phyloP scores from a whole-genome alignment of 805 yeast genomes.

The Teunomyces panamensis region DNA sequence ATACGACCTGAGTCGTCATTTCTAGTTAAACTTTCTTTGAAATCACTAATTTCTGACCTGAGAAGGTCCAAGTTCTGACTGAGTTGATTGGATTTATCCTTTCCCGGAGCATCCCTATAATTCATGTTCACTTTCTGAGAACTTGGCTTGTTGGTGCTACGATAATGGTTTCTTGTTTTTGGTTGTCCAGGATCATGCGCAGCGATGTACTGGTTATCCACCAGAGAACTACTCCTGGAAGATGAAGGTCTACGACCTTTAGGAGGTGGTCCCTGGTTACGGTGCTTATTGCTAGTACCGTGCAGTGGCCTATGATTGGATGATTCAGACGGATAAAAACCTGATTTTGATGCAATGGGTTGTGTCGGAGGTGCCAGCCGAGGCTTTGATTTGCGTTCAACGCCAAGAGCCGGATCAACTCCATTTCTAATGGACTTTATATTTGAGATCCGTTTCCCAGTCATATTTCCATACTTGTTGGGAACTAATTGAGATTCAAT shows the following conservation, averaged over 20 bases:
- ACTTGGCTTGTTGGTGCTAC: conserved; percentile 1
- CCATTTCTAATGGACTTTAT: conserved; percentile 8
- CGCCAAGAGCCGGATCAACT: conserved; percentile 1
- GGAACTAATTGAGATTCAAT: conserved; percentile 9
- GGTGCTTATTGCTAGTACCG: not conserved
- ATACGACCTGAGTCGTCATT: conserved; percentile 14
- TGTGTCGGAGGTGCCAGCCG: conserved; percentile 12
- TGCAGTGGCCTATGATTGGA: conserved; percentile 5
- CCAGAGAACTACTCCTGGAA: not conserved
- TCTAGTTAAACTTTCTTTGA: conserved; percentile 38
- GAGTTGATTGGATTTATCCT: conserved; percentile 32
- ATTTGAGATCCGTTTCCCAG: conserved; percentile 7
- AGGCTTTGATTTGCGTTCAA: conserved; percentile 4
- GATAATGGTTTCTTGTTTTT: conserved; percentile 6
- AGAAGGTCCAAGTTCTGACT: conserved; percentile 41
- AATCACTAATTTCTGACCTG: conserved; percentile 42
- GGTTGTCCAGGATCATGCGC: not conserved
- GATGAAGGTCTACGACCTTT: not conserved
- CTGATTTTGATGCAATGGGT: conserved; percentile 5
- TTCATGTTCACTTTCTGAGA: conserved; percentile 8
- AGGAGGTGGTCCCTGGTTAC: conserved; percentile 4
- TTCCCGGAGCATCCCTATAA: conserved; percentile 8
- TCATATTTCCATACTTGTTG: conserved; percentile 5
- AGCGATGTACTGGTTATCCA: not conserved
- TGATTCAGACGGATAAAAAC: conserved; percentile 12